Base-by-base conservation (phyloP, 306 rosid species). In the Quercus cerris region DNA sequence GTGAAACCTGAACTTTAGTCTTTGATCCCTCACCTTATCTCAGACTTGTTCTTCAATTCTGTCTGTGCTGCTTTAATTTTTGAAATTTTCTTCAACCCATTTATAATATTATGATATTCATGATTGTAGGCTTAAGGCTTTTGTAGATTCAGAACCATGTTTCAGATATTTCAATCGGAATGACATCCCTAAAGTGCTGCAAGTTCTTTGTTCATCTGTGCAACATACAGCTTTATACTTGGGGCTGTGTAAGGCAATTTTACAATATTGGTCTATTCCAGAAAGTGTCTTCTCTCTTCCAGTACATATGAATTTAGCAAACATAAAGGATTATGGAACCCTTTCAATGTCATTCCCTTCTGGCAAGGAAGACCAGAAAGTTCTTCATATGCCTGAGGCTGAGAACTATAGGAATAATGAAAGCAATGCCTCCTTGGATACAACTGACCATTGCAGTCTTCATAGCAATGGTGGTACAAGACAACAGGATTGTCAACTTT, bases 151-250 rank as follows among this genome's bases (percentile, higher is more conserved):
- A 73, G 91, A 89, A 78, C 89, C 79, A 71, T 77, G 74, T 84
- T 80, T 89, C 82, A 90, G 89, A 78, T 93, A 96, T 77, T 96
- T 91, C 88, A 91, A 87, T 82, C 89, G 70, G 88, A 86, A 86
- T 82, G 97, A 93, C 86, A 90, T 95, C 71, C 88, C 84, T 55
- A 87, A 87, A 73, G 93, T 91, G 81, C 84, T 96, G 78, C 87
- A 81, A 70, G 86, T 86, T 73, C 92, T 95, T 58, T 86, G 59
- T 84, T 89, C 91, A 69, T 88, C 93, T 35, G 56, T 83, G 54
- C 88, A 88, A 74, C 84, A 88, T 81, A 78, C 88, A 76, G 79
- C 86, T 77, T 70, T 90, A 66, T 93, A 96, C 80, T 59, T 75
- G 81, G 88, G 73, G 44, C 78, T 96, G 75, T 91, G 90, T 84